Conservation (phyloP, 1,284 basidiomycete species). For the Paramarasmius palmivorus region DNA sequence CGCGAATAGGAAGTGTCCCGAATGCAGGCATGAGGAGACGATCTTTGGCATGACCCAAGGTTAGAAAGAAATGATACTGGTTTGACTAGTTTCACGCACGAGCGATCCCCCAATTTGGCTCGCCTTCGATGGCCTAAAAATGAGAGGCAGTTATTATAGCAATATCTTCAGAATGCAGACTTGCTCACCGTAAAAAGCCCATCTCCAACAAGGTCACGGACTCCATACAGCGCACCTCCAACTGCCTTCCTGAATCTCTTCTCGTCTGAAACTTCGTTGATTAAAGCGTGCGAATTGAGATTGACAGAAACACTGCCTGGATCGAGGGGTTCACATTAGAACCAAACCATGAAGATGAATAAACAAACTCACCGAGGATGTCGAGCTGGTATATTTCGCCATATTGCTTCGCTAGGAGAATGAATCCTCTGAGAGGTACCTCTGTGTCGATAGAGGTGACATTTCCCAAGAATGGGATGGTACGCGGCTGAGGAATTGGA, state of each 20-base stretch:
- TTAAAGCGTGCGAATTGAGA: constrained; percentile 37
- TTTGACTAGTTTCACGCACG: constrained; percentile 32
- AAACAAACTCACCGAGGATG: constrained; percentile 32
- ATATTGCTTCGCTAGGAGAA: constrained; percentile 42
- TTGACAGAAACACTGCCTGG: constrained; percentile 32
- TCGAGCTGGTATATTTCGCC: constrained; percentile 48
- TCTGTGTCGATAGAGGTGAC: constrained; percentile 37
- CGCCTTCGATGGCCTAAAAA: constrained; percentile 40
- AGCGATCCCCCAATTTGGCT: constrained; percentile 49
- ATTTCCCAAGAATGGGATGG: constrained; percentile 48
- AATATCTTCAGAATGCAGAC: too few relatives aligned
- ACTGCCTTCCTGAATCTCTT: constrained; percentile 45
- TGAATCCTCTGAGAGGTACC: constrained; percentile 39
- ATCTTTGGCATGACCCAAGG: constrained; percentile 29
- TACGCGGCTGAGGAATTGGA: constrained; percentile 36
- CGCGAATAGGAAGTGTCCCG: constrained; percentile 42
- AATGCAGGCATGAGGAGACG: constrained; percentile 55
- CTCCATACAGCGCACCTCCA: constrained; percentile 32
- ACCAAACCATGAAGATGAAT: background rate
- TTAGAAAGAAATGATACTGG: background rate
- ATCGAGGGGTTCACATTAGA: background rate
- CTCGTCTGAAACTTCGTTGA: constrained; percentile 46
- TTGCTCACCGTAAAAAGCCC: constrained; percentile 42
- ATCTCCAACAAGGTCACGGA: constrained; percentile 44
- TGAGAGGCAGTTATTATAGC: too few relatives aligned